A percentile compares a stretch with the other conserved stretches of the same genome.
phyloP scores from a whole-genome alignment of 352 stramenopile species.

The Globisporangium splendens region DNA sequence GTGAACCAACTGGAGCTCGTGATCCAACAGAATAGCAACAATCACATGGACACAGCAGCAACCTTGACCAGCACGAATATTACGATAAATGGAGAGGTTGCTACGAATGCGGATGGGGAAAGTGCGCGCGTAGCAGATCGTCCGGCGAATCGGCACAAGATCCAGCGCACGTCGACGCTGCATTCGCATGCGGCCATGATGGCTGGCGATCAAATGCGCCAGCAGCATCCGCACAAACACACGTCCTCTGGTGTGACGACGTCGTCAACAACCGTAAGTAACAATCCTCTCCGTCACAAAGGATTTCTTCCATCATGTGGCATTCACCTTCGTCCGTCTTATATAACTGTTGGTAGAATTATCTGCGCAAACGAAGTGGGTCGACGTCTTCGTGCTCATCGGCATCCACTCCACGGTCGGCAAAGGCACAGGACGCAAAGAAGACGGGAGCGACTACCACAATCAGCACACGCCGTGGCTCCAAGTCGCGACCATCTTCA shows the following conservation, averaged over 20 bases:
- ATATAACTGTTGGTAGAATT: neutral
- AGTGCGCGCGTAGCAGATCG: slow-evolving; percentile 15
- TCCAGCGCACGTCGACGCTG: slow-evolving; percentile 38
- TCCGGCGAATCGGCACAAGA: slow-evolving; percentile 27
- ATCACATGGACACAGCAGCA: slow-evolving; percentile 17
- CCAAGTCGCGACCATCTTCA: slow-evolving; percentile 26
- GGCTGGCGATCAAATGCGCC: slow-evolving; percentile 13
- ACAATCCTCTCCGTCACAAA: too few species aligned
- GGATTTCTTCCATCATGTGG: too few species aligned
- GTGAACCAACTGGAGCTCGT: slow-evolving; percentile 74
- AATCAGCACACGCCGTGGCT: slow-evolving; percentile 7
- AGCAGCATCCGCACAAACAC: neutral
- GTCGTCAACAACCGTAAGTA: too few species aligned
- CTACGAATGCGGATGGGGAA: slow-evolving; percentile 7
- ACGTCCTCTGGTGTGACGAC: too few species aligned
- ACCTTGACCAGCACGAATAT: slow-evolving; percentile 13
- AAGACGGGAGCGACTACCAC: neutral
- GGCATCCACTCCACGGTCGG: slow-evolving; percentile 29
- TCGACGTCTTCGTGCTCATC: slow-evolving; percentile 26
- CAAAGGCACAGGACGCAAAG: slow-evolving; percentile 31
- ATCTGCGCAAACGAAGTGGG: slow-evolving; percentile 20
- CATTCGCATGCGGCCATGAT: slow-evolving; percentile 21
- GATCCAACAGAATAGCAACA: slow-evolving; percentile 28
- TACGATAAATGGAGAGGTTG: slow-evolving; percentile 3
- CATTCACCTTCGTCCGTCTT: too few species aligned